Evolutionary conservation across 352 stramenopile species (phyloP).

Genomic region (Phytophthora melonis): DNA sequence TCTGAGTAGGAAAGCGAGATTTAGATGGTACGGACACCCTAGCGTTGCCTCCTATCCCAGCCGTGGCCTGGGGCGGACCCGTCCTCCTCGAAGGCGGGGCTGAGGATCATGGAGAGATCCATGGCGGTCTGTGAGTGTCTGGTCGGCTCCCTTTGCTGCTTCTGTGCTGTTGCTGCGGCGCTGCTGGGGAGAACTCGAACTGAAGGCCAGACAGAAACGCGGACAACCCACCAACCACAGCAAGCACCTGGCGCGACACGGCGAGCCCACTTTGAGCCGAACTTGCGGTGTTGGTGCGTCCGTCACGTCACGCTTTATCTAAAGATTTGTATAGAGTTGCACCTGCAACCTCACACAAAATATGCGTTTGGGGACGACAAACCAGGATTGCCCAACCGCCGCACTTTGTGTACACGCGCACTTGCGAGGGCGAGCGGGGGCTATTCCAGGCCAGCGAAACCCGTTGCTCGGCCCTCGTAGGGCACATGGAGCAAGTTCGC

Average conservation of each 20-base stretch:
- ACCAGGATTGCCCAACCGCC: constrained; percentile 1
- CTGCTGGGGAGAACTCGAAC: constrained; percentile 47
- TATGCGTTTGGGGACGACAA: constrained; percentile 25
- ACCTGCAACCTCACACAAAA: constrained; percentile 35
- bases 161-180: constrained; percentile 12
- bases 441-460: constrained; percentile 1
- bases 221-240: constrained; percentile 52
- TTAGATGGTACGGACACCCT: too few species aligned
- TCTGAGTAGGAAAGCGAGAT: too few species aligned
- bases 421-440: neutral
- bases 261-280: constrained; percentile 33
- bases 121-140: constrained; percentile 29
- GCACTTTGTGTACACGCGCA: neutral
- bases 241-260: constrained; percentile 42
- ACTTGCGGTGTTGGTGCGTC: constrained; percentile 44
- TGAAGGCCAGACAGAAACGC: constrained; percentile 49
- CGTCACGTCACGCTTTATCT: constrained; percentile 56
- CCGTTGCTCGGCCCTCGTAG: neutral
- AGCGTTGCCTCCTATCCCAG: too few species aligned
- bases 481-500: neutral
- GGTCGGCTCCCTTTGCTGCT: constrained; percentile 12
- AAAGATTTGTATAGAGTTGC: constrained; percentile 37
- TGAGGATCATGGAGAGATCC: constrained; percentile 68
- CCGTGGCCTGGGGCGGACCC: constrained; percentile 5
- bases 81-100: constrained; percentile 49